Evolutionary conservation across 1,284 basidiomycete species (phyloP).

Genomic region (Neonothopanus nambi): DNA sequence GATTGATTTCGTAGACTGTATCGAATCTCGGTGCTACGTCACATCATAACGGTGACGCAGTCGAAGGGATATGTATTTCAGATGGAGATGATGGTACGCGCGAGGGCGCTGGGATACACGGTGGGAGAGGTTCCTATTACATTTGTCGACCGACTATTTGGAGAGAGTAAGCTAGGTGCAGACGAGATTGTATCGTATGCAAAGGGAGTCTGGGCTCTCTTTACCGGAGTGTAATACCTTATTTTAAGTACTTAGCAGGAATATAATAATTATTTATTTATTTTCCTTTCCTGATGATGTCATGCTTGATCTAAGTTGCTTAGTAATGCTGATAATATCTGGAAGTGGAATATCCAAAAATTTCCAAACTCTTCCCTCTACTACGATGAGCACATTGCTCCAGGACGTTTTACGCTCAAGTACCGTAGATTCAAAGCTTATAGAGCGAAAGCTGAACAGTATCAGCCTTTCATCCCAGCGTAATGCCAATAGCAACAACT

Average conservation of each 20-base stretch:
- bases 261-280: too few species aligned
- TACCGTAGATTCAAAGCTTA: conserved; percentile 42
- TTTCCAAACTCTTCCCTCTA: neutral
- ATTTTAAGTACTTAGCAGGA: too few species aligned
- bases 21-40: conserved; percentile 70
- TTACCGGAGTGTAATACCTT: conserved; percentile 67
- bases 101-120: conserved; percentile 77
- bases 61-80: conserved; percentile 94
- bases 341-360: neutral
- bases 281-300: too few species aligned
- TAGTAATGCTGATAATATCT: neutral
- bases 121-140: conserved; percentile 92
- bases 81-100: conserved; percentile 96
- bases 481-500: conserved; percentile 16
- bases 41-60: conserved; percentile 81
- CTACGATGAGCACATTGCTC: conserved; percentile 62
- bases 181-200: conserved; percentile 89
- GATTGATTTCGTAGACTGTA: conserved; percentile 61
- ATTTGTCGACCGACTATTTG: conserved; percentile 91
- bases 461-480: conserved; percentile 25
- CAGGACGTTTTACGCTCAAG: conserved; percentile 71
- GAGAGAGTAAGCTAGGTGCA: conserved; percentile 88
- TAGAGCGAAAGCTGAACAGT: conserved; percentile 42
- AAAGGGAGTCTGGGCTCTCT: conserved; percentile 83
- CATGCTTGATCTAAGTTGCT: too few species aligned